phyloP scores from a whole-genome alignment of 2,329 filamentous ascomycete genomes.

The Didymella sp. region DNA sequence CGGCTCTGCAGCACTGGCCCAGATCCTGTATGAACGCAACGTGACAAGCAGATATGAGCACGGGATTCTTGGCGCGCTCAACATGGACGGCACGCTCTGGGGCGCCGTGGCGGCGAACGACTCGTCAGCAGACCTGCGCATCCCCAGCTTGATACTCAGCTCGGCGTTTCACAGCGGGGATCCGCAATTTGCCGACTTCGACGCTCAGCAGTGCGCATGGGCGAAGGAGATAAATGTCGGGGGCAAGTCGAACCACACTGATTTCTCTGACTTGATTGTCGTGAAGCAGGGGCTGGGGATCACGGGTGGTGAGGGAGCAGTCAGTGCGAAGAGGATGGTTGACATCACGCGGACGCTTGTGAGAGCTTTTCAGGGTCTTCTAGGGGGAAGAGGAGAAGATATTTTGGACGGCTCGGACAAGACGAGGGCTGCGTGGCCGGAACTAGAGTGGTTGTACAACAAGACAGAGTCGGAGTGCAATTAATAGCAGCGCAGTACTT shows the following conservation, averaged over 20 bases:
- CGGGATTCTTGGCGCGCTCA: background rate
- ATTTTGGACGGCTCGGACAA: background rate
- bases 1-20: constrained; percentile 19
- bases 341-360: constrained; percentile 17
- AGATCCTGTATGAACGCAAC: constrained; percentile 16
- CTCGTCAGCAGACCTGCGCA: background rate
- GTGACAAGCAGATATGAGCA: background rate
- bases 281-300: constrained; percentile 20
- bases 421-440: background rate
- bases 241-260: constrained; percentile 20
- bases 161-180: constrained; percentile 9
- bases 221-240: constrained; percentile 12
- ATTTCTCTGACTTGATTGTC: constrained; percentile 25
- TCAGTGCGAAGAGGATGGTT: constrained; percentile 19
- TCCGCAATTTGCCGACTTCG: constrained; percentile 19
- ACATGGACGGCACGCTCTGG: constrained; percentile 5
- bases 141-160: constrained; percentile 1
- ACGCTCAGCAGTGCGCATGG: constrained; percentile 17
- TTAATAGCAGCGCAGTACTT: too few species aligned
- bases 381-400: background rate
- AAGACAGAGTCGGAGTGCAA: background rate
- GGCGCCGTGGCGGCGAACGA: background rate
- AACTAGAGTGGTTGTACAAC: constrained; percentile 1
- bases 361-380: constrained; percentile 9
- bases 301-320: constrained; percentile 10